Conservation (phyloP, 192 early-diverging fungal species). For the Coemansia sp. region DNA sequence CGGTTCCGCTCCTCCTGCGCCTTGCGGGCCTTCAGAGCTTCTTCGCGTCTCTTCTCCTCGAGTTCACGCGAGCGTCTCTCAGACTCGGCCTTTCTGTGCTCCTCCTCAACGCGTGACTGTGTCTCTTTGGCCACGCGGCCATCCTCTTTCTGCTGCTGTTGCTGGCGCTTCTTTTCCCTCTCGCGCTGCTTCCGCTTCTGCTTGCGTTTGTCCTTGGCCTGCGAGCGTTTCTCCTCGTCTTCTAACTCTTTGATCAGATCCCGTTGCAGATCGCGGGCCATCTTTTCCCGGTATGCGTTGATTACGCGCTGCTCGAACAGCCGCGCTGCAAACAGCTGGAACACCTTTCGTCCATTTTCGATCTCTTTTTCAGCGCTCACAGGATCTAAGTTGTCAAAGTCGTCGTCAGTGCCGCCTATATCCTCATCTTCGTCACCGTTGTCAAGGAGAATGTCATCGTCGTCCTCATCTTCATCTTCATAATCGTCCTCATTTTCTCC, state of each 20-base stretch:
- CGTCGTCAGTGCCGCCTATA: slow-evolving; percentile 64
- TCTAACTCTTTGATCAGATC: slow-evolving; percentile 86
- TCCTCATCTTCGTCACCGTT: slow-evolving; percentile 62
- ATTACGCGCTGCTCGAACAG: slow-evolving; percentile 98
- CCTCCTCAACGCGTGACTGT: slow-evolving; percentile 29
- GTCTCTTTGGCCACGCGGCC: slow-evolving; percentile 35
- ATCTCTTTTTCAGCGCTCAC: slow-evolving; percentile 76
- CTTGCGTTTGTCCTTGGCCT: slow-evolving; percentile 64
- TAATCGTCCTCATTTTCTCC: slow-evolving; percentile 10
- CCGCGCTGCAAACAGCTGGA: slow-evolving; percentile 93
- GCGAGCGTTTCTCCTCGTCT: slow-evolving; percentile 71
- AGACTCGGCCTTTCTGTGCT: slow-evolving; percentile 28
- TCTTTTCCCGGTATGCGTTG: slow-evolving; percentile 90
- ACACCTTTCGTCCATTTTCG: slow-evolving; percentile 90
- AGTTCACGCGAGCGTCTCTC: slow-evolving; percentile 25
- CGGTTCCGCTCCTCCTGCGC: slow-evolving; percentile 48
- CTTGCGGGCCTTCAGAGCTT: slow-evolving; percentile 21
- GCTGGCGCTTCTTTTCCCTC: slow-evolving; percentile 56
- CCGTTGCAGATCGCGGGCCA: slow-evolving; percentile 83
- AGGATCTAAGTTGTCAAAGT: slow-evolving; percentile 64
- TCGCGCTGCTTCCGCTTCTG: slow-evolving; percentile 67
- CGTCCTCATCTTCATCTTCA: slow-evolving; percentile 13
- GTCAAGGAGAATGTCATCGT: slow-evolving; percentile 18
- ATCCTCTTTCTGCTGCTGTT: slow-evolving; percentile 46
- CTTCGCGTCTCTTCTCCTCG: slow-evolving; percentile 32